Conservation (phyloP, 73 alveolate species). For the Tetrahymena malaccensis region DNA sequence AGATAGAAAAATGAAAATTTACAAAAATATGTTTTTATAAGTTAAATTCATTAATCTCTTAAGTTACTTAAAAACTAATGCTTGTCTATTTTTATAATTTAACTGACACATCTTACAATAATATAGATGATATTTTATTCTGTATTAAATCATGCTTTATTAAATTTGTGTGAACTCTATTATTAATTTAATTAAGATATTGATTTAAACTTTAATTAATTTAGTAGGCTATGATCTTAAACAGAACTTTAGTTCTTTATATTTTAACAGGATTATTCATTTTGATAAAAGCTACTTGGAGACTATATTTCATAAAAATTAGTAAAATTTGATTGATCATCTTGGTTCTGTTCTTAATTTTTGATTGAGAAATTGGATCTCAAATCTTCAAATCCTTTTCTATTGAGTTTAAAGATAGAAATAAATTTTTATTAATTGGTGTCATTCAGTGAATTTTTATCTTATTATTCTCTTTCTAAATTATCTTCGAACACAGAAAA, state of each 20-base stretch:
- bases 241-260: not conserved
- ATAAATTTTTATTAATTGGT: not conserved
- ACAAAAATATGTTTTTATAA: no score
- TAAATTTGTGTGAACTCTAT: not conserved
- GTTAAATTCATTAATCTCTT: no score
- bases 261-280: not conserved
- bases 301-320: not conserved
- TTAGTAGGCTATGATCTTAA: not conserved
- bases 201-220: not conserved
- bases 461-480: not conserved
- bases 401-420: not conserved
- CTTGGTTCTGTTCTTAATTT: not conserved
- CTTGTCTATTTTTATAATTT: no score
- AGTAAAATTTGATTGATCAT: not conserved
- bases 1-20: no score
- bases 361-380: not conserved
- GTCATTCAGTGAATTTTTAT: not conserved
- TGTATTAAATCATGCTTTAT: not conserved
- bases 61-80: no score
- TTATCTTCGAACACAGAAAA: not conserved
- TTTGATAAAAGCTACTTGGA: not conserved
- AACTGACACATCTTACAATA: no score
- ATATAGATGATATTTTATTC: no score
- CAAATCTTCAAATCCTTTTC: not conserved
- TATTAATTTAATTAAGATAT: not conserved